Percentiles rank a stretch among this genome's conserved stretches.
These are phyloP conservation scores for Yamadazyma phyllophila DNA, from an alignment of 805 yeast species.

Conservation along the genomic window DNA sequence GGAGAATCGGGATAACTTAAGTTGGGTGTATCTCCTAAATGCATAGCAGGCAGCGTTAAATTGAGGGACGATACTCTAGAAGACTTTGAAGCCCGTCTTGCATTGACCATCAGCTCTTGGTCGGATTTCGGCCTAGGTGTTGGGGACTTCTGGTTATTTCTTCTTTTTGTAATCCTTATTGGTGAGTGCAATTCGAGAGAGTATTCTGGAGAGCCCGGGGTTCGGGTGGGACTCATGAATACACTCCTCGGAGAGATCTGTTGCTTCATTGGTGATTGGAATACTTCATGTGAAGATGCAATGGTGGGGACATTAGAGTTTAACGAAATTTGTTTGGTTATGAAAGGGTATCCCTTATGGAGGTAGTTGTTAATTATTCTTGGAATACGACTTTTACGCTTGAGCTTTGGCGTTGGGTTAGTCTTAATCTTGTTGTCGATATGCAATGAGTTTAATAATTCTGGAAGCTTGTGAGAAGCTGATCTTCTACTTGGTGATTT, in stretches of 20 bases:
- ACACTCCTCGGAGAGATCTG: background rate
- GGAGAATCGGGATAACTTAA: constrained; percentile 7
- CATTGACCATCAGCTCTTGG: background rate
- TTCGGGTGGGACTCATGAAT: background rate
- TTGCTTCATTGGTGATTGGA: constrained; percentile 22
- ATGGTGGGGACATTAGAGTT: constrained; percentile 25
- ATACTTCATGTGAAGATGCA: constrained; percentile 29
- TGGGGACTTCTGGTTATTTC: constrained; percentile 10
- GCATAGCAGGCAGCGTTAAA: constrained; percentile 6
- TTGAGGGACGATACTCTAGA: constrained; percentile 7
- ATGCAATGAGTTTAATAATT: background rate
- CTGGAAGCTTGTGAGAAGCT: background rate
- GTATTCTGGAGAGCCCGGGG: constrained; percentile 4
- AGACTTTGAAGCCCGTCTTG: constrained; percentile 2
- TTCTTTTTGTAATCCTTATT: constrained; percentile 3
- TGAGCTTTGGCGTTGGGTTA: background rate
- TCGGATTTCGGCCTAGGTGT: constrained; percentile 9
- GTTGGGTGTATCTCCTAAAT: constrained; percentile 9
- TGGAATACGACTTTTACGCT: constrained; percentile 3
- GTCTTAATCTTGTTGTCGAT: background rate
- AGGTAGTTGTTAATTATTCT: background rate
- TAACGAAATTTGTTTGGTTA: background rate
- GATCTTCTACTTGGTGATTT: background rate
- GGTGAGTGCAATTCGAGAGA: constrained; percentile 3
- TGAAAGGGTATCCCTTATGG: background rate